Base-by-base conservation (phyloP, 139 green algal species). In the Picochlorum sp. region DNA sequence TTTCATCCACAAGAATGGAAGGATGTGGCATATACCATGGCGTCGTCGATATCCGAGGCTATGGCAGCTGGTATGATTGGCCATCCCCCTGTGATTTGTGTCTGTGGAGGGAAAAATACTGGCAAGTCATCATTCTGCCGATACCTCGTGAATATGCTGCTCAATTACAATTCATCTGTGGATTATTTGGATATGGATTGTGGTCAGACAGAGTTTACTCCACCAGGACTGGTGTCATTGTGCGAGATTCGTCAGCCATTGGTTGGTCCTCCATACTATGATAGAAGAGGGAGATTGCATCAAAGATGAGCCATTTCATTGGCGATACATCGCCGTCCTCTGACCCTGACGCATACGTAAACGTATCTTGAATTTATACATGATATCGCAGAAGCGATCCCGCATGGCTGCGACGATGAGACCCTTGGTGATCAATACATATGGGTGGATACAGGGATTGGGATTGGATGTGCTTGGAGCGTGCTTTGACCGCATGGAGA, bases 181-280 rank as follows among this genome's bases (percentile, higher is more conserved):
- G 81, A 71, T 1, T 93, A 81, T 54, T 51, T 96, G 18, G 90
- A 96, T 66, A 84, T 77, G 32, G 90, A 97, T 62, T 80, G 80
- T 51, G 90, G 90, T 0, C 90, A 97, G 70, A 81, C 90, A 13
- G 88, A 96, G 73, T 76, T 95, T 67, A 94, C 83, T 0, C 72
- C 83, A 3, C 82, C 87, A 0, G 86, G 86, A 1, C 34, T 91
- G 6, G 59, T 96, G 21, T 93, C 90, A 1, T 59, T 91, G 7
- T 79, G 62, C 15, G 16, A 83, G 4, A 18, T 97, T 47, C 20
- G 28, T 0, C 13, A 45, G 5, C 83, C 85, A 9, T 18, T 88
- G 49, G 59, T 89, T 54, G 84, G 88, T 2, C 82, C 84, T 4
- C 72, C 88, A 20, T 54, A 54, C 11, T 54, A 26, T 8, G 79